These are phyloP conservation scores for Oleoguttula mirabilis DNA, from an alignment of 495 filamentous ascomycete genomes.

Conservation along the genomic window DNA sequence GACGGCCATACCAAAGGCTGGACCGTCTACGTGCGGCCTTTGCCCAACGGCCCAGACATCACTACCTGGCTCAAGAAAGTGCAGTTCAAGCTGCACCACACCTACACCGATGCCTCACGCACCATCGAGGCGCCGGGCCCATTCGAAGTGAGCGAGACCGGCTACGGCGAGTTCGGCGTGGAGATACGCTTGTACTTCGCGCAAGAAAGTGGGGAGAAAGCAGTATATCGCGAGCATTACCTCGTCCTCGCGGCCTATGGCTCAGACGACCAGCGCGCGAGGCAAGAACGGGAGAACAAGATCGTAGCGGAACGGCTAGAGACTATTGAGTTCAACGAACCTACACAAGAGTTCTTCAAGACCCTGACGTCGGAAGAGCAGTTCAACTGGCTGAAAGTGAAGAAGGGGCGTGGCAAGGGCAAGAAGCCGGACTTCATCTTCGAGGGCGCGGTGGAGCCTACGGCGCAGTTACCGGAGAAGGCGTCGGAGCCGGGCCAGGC, in stretches of 20 bases:
- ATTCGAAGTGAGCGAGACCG: conserved; percentile 81
- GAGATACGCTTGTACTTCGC: conserved; percentile 86
- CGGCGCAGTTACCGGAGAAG: conserved; percentile 21
- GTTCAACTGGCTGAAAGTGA: conserved; percentile 27
- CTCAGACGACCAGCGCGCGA: conserved; percentile 58
- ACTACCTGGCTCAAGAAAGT: conserved; percentile 95
- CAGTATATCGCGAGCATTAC: conserved; percentile 80
- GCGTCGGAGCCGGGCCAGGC: conserved; percentile 5
- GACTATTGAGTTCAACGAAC: conserved; percentile 92
- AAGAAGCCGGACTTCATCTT: conserved; percentile 18
- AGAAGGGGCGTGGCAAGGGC: conserved; percentile 23
- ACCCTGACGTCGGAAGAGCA: conserved; percentile 46
- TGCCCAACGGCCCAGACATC: conserved; percentile 69
- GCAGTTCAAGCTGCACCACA: conserved; percentile 94
- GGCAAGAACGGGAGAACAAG: conserved; percentile 48
- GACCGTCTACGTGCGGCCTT: conserved; percentile 80
- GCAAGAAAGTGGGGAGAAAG: conserved; percentile 73
- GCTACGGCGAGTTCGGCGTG: conserved; percentile 97
- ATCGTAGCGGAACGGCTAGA: conserved; percentile 72
- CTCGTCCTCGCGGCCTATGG: conserved; percentile 87
- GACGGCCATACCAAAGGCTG: conserved; percentile 88
- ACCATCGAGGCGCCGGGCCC: conserved; percentile 57
- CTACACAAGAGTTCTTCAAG: conserved; percentile 78
- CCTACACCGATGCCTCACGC: conserved; percentile 76
- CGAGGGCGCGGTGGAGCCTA: conserved; percentile 17